Evolutionary conservation across 2,329 filamentous ascomycete species (phyloP).

Genomic region (Monilinia laxa): DNA sequence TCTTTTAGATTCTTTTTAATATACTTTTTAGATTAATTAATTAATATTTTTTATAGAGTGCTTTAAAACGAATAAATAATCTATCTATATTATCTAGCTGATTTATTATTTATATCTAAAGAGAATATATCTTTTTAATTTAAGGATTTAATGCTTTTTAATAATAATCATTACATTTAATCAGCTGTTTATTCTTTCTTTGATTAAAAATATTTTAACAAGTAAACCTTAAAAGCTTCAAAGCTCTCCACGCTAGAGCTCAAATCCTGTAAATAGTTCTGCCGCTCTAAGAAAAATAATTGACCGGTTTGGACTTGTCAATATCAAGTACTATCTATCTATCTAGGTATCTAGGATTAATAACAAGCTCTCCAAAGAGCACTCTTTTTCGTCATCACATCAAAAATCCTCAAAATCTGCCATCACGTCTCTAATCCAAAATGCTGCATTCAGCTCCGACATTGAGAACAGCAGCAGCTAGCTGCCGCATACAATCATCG

Average conservation of each 20-base stretch:
- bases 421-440: conserved; percentile 20
- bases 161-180: background rate
- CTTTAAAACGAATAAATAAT: too few species aligned
- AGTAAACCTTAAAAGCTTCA: background rate
- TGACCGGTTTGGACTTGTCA: background rate
- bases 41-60: too few species aligned
- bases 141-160: too few species aligned
- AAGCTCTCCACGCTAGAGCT: background rate
- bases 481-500: conserved; percentile 38
- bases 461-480: conserved; percentile 37
- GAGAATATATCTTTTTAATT: too few species aligned
- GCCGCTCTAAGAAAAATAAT: conserved; percentile 10
- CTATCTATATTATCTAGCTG: too few species aligned
- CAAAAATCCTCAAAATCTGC: conserved; percentile 10
- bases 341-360: background rate
- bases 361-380: conserved; percentile 6
- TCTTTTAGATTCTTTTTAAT: background rate
- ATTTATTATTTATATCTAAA: too few species aligned
- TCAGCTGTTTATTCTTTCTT: background rate
- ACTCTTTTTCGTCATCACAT: conserved; percentile 19
- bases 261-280: background rate
- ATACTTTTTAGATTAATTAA: background rate
- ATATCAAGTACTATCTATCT: conserved; percentile 6
- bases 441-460: conserved; percentile 39
- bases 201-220: background rate